These are phyloP conservation scores for Trichoderma sp. DNA, from an alignment of 2,329 filamentous ascomycete species.

Conservation along the genomic window DNA sequence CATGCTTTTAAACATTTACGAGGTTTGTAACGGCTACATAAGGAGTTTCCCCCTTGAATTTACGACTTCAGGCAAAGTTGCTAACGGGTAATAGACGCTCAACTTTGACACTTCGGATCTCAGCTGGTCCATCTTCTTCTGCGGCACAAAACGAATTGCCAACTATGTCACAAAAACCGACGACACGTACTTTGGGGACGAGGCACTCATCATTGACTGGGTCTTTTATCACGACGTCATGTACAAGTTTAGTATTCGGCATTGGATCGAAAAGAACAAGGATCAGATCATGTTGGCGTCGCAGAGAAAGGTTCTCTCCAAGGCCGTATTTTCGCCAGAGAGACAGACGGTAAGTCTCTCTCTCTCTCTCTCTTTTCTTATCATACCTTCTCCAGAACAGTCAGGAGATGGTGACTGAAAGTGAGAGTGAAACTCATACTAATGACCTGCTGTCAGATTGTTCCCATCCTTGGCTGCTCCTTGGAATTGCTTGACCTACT, in stretches of 20 bases:
- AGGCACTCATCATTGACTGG: slow-evolving; percentile 20
- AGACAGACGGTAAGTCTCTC: slow-evolving; percentile 4
- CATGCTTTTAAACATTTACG: slow-evolving; percentile 17
- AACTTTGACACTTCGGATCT: slow-evolving; percentile 21
- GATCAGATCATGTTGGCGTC: slow-evolving; percentile 7
- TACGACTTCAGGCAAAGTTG: neutral
- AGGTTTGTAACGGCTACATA: neutral
- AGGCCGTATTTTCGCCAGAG: slow-evolving; percentile 19
- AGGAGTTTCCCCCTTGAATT: rapidly evolving
- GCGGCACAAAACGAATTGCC: slow-evolving; percentile 15
- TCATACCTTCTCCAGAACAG: neutral
- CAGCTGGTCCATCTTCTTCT: slow-evolving; percentile 21
- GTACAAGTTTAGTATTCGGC: slow-evolving; percentile 23
- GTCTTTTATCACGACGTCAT: slow-evolving; percentile 21
- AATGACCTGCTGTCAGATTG: neutral
- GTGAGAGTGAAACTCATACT: neutral
- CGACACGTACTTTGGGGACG: slow-evolving; percentile 5
- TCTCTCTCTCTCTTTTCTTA: neutral
- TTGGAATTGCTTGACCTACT: slow-evolving; percentile 16
- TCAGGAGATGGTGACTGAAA: no score
- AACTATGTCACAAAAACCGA: neutral
- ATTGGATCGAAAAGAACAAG: neutral
- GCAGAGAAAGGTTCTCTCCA: slow-evolving; percentile 10
- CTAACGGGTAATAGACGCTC: neutral
- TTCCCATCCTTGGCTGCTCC: slow-evolving; percentile 19